Conservation (phyloP, 2,329 filamentous ascomycete genomes). For the Colletotrichum chrysophilum region DNA sequence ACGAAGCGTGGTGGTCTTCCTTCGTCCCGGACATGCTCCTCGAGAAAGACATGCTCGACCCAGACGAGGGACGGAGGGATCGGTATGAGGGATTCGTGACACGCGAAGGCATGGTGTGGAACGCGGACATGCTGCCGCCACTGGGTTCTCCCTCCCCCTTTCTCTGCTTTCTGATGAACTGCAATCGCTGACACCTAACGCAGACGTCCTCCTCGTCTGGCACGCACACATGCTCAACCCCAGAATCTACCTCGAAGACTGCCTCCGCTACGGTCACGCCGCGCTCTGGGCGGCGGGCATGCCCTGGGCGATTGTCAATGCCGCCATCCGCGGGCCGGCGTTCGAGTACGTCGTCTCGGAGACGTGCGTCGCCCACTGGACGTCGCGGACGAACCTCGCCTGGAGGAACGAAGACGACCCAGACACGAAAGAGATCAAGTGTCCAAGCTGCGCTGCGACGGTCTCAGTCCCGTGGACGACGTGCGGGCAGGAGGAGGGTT, state of each 20-base stretch:
- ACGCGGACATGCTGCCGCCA: conserved; percentile 51
- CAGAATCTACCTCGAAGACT: conserved; percentile 69
- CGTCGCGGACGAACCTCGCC: conserved; percentile 43
- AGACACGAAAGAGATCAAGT: conserved; percentile 48
- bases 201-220: conserved; percentile 75
- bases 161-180: rapidly evolving
- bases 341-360: conserved; percentile 57
- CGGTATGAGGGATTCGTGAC: conserved; percentile 32
- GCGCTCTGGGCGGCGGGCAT: conserved; percentile 64
- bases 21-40: conserved; percentile 30
- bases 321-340: conserved; percentile 52
- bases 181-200: conserved; percentile 18
- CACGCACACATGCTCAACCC: conserved; percentile 76
- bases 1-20: conserved; percentile 64
- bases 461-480: conserved; percentile 61
- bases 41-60: conserved; percentile 28
- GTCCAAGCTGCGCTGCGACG: conserved; percentile 49
- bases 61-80: conserved; percentile 11
- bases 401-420: conserved; percentile 63
- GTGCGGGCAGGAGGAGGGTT: conserved; percentile 36
- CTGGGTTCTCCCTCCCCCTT: conserved; percentile 34
- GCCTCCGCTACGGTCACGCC: conserved; percentile 55
- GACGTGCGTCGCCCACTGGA: conserved; percentile 48
- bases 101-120: conserved; percentile 34
- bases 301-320: conserved; percentile 64